A percentile compares a stretch with the other conserved stretches of the same genome.
Conservation (phyloP, 2,329 filamentous ascomycete species). For the Taxawa tesnikishii region DNA sequence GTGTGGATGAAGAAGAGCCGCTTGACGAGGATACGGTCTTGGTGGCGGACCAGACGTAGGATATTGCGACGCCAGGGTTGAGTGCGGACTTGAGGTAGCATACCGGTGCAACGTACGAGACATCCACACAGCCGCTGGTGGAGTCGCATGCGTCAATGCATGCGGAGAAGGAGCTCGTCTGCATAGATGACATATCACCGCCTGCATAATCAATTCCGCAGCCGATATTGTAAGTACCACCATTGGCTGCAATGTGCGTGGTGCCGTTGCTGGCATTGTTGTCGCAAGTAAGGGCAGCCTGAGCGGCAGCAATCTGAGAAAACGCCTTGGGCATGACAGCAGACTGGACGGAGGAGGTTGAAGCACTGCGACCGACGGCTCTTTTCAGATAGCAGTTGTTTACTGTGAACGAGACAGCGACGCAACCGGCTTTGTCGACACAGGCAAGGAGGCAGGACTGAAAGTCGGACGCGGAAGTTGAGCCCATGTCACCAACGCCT, state of each 20-base stretch:
- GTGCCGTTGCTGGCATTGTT: not conserved
- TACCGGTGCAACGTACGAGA: constrained; percentile 17
- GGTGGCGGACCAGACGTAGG: not conserved
- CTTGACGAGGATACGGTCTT: too few relatives aligned
- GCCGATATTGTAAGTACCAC: constrained; percentile 8
- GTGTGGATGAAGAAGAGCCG: too few relatives aligned
- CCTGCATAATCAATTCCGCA: constrained; percentile 19
- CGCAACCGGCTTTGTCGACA: constrained; percentile 8
- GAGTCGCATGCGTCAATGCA: constrained; percentile 20
- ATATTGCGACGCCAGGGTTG: constrained; percentile 7
- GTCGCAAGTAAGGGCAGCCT: not conserved
- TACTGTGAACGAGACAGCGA: constrained; percentile 12
- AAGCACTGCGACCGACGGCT: constrained; percentile 5
- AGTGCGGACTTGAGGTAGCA: constrained; percentile 19
- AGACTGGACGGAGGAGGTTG: constrained; percentile 5
- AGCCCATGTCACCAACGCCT: constrained; percentile 9
- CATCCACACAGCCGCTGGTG: constrained; percentile 18
- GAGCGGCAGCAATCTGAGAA: too few relatives aligned
- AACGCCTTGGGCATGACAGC: constrained; percentile 5
- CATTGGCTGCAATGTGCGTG: not conserved
- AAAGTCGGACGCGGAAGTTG: constrained; percentile 8
- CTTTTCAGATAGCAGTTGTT: constrained; percentile 14
- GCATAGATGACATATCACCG: constrained; percentile 14
- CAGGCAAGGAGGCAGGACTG: constrained; percentile 14
- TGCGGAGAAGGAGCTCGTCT: constrained; percentile 11